A percentile compares a stretch with the other conserved stretches of the same genome.
These are phyloP conservation scores for Omphalotus olearius DNA, from an alignment of 1,284 basidiomycete genomes.

Conservation along the genomic window DNA sequence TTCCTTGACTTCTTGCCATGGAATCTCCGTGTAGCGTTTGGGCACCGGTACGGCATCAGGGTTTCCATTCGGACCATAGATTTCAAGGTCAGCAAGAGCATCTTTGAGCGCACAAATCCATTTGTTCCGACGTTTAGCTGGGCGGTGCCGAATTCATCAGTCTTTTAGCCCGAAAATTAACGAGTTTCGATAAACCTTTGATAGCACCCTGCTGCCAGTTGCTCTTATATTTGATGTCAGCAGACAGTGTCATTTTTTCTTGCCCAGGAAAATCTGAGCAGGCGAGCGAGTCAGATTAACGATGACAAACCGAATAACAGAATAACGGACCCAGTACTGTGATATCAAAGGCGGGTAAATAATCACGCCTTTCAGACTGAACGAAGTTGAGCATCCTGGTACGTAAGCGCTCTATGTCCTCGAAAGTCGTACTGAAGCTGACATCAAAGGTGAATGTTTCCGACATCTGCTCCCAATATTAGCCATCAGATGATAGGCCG, in stretches of 20 bases:
- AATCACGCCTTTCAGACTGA: constrained; percentile 67
- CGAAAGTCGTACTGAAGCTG: constrained; percentile 75
- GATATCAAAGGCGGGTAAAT: constrained; percentile 70
- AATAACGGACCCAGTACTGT: constrained; percentile 47
- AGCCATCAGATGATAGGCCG: background rate
- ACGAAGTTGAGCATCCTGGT: constrained; percentile 82
- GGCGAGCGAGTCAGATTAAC: background rate
- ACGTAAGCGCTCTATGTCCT: constrained; percentile 78
- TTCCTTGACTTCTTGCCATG: constrained; percentile 59
- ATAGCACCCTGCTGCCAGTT: constrained; percentile 84
- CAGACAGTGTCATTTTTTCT: constrained; percentile 72
- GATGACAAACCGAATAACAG: background rate
- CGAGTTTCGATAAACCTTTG: constrained; percentile 43
- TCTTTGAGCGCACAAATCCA: constrained; percentile 88
- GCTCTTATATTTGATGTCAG: constrained; percentile 88
- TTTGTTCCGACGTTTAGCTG: constrained; percentile 80
- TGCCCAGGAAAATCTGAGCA: constrained; percentile 77
- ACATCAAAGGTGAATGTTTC: constrained; percentile 84
- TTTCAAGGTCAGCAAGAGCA: constrained; percentile 63
- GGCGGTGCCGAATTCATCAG: constrained; percentile 2
- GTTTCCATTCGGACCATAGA: constrained; percentile 75
- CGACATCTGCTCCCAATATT: constrained; percentile 47
- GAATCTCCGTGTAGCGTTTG: constrained; percentile 64
- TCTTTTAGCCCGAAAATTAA: background rate
- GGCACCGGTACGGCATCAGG: constrained; percentile 51